Conservation (phyloP, 2,329 filamentous ascomycete species). For the Xylariaceae sp. region DNA sequence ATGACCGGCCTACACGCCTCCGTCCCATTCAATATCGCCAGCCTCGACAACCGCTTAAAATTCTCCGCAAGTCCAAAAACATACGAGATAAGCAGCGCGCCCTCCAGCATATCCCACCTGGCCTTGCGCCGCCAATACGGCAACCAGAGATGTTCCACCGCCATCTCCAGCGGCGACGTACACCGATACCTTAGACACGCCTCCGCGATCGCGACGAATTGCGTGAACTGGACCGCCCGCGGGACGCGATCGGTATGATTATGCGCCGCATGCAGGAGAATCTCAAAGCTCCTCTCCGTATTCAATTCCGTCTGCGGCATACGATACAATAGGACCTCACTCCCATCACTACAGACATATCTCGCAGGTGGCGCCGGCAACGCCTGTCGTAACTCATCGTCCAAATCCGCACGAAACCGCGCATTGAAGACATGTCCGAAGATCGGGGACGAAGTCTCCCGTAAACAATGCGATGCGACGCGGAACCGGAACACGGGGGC, state of each 20-base stretch:
- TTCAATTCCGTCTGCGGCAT: conserved; percentile 50
- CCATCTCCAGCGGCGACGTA: conserved; percentile 45
- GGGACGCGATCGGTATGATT: conserved; percentile 44
- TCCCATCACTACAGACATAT: conserved; percentile 36
- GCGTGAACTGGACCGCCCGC: conserved; percentile 41
- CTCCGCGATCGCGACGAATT: conserved; percentile 49
- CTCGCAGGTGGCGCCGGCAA: conserved; percentile 33
- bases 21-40: conserved; percentile 41
- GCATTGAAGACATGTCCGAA: conserved; percentile 45
- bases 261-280: conserved; percentile 47
- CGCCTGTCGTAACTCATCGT: conserved; percentile 25
- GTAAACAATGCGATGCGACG: conserved; percentile 46
- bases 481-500: conserved; percentile 44
- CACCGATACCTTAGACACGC: conserved; percentile 47
- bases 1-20: conserved; percentile 39
- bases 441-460: conserved; percentile 46
- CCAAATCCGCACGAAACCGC: conserved; percentile 29
- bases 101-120: conserved; percentile 45
- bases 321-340: conserved; percentile 43
- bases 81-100: conserved; percentile 48
- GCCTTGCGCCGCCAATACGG: conserved; percentile 40
- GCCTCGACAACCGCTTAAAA: conserved; percentile 47
- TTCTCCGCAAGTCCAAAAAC: conserved; percentile 46
- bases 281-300: conserved; percentile 38
- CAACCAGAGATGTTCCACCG: conserved; percentile 48